Conservation (phyloP, 306 rosid genomes). For the Betula pendula region DNA sequence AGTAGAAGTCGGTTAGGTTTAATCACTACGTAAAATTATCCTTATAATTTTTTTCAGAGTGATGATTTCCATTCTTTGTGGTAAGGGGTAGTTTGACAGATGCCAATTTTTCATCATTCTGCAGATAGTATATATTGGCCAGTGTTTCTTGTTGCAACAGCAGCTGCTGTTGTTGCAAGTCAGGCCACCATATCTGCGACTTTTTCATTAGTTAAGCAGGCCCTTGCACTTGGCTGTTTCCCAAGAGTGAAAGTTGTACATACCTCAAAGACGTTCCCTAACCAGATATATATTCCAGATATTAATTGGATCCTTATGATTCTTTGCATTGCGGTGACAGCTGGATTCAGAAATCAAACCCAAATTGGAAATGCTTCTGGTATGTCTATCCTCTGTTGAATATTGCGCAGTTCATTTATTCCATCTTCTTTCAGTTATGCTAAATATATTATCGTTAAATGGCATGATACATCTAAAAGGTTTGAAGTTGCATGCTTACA, state of each 20-base stretch:
- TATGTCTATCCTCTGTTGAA: conserved; percentile 30
- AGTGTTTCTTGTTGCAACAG: conserved; percentile 81
- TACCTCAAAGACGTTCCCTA: conserved; percentile 74
- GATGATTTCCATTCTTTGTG: conserved; percentile 16
- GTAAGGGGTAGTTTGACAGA: conserved; percentile 21
- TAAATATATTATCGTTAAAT: background rate
- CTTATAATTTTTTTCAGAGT: background rate
- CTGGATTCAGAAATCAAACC: conserved; percentile 84
- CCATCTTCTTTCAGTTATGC: background rate
- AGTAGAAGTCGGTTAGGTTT: background rate
- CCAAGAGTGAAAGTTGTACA: conserved; percentile 94
- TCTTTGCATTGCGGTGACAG: conserved; percentile 90
- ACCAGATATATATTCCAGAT: conserved; percentile 89
- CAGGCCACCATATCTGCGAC: conserved; percentile 96
- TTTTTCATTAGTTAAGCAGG: conserved; percentile 89
- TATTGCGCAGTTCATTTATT: conserved; percentile 2
- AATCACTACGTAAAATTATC: background rate
- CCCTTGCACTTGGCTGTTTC: conserved; percentile 91
- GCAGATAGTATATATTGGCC: conserved; percentile 86
- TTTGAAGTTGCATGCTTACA: too few relatives aligned
- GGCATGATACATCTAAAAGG: background rate
- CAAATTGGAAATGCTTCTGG: conserved; percentile 98
- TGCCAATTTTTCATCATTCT: conserved; percentile 31
- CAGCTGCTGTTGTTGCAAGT: conserved; percentile 93
- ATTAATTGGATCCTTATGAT: conserved; percentile 94